Conservation (phyloP, 352 stramenopile species). For the Pythium angustatum region DNA sequence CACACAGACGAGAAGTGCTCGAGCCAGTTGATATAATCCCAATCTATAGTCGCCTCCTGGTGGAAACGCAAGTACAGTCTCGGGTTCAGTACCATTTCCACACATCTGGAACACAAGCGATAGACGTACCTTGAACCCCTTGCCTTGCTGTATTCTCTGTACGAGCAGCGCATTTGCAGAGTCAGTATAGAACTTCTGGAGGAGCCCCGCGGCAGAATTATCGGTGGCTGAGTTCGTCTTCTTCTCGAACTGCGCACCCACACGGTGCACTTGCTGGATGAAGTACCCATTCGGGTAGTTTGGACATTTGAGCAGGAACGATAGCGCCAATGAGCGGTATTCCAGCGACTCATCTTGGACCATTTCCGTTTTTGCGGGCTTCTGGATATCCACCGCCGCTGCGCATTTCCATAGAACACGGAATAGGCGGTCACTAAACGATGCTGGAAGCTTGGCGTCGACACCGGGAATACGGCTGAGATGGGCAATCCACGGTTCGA, state of each 20-base stretch:
- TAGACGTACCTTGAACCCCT: conserved; percentile 6
- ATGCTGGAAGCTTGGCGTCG: conserved; percentile 54
- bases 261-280: conserved; percentile 69
- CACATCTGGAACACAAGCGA: neutral
- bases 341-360: conserved; percentile 34
- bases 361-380: neutral
- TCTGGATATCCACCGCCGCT: conserved; percentile 30
- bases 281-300: conserved; percentile 61
- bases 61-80: neutral
- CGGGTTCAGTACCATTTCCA: too few relatives aligned
- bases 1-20: conserved; percentile 62
- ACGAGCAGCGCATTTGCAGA: conserved; percentile 31
- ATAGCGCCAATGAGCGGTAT: conserved; percentile 50
- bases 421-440: conserved; percentile 69
- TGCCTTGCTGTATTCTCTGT: conserved; percentile 3
- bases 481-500: conserved; percentile 56
- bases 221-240: conserved; percentile 22
- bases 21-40: conserved; percentile 36
- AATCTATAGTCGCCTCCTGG: conserved; percentile 11
- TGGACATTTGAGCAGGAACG: conserved; percentile 68
- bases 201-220: conserved; percentile 28
- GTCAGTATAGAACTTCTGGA: conserved; percentile 46
- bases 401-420: conserved; percentile 75
- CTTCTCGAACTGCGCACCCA: conserved; percentile 65
- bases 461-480: conserved; percentile 38